A percentile compares a stretch with the other conserved stretches of the same genome.
Evolutionary conservation across 345 rosid species (phyloP).

Genomic region (Turnera subulata): DNA sequence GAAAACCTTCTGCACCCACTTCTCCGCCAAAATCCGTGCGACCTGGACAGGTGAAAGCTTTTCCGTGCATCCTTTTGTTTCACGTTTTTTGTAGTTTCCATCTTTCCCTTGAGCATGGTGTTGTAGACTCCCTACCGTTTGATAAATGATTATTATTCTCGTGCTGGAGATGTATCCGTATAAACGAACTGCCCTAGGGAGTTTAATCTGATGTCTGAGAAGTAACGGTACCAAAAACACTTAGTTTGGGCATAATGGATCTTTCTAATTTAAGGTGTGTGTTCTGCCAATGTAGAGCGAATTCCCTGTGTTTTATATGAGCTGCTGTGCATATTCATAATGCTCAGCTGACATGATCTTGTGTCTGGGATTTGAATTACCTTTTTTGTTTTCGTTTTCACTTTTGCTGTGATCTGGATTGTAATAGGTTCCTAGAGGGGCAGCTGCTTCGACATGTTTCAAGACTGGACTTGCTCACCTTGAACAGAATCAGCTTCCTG

Average conservation of each 20-base stretch:
- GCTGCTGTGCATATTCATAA: background rate
- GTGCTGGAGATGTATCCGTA: background rate
- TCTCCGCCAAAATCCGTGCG: conserved; percentile 69
- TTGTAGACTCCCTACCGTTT: background rate
- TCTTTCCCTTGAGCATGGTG: background rate
- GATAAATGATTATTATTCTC: background rate
- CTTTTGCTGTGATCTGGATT: background rate
- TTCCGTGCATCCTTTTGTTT: background rate
- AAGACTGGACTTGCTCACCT: conserved; percentile 95
- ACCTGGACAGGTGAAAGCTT: conserved; percentile 77
- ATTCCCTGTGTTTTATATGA: background rate
- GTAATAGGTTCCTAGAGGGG: conserved; percentile 88
- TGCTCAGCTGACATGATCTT: background rate
- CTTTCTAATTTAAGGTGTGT: background rate
- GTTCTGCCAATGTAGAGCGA: background rate
- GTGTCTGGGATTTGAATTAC: background rate
- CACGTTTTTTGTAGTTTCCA: background rate
- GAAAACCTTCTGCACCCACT: conserved; percentile 52
- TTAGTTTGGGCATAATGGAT: background rate
- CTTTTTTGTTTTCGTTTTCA: background rate
- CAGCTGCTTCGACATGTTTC: conserved; percentile 86
- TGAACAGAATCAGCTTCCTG: conserved; percentile 96
- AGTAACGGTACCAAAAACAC: no score
- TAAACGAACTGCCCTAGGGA: background rate
- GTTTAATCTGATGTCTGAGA: no score